Evolutionary conservation across 495 filamentous ascomycete genomes (phyloP).

Genomic region (Cercophora scortea): DNA sequence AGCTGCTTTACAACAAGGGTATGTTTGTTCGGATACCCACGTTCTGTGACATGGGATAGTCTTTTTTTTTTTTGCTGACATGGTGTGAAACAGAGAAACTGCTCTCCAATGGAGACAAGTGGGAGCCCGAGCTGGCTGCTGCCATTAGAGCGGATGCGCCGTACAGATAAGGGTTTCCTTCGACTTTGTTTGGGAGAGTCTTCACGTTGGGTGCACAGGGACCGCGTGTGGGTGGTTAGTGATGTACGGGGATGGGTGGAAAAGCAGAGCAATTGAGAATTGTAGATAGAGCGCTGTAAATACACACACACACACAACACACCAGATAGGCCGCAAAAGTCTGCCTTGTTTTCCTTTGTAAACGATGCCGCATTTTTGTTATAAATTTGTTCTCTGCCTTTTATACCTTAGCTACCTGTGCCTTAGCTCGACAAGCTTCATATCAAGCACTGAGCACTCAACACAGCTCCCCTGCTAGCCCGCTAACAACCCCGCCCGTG

Average conservation of each 20-base stretch:
- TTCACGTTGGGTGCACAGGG: background rate
- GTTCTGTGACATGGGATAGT: too few species aligned
- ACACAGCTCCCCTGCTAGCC: background rate
- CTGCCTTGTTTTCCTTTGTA: too few species aligned
- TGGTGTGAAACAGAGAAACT: constrained; percentile 47
- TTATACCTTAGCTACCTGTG: too few species aligned
- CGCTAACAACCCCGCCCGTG: too few species aligned
- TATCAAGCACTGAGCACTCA: background rate
- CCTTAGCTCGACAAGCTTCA: too few species aligned
- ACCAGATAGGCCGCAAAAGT: background rate
- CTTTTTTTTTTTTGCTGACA: constrained; percentile 9
- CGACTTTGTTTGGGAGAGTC: background rate
- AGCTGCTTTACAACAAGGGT: constrained; percentile 98
- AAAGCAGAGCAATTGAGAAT: background rate
- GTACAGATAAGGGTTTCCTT: constrained; percentile 55
- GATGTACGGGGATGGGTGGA: too few species aligned
- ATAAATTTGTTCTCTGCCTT: too few species aligned
- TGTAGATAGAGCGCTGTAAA: constrained; percentile 28
- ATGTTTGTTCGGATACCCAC: constrained; percentile 2
- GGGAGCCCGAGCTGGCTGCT: constrained; percentile 95
- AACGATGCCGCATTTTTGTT: too few species aligned
- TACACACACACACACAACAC: background rate
- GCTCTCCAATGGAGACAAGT: constrained; percentile 86
- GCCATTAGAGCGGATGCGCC: constrained; percentile 81
- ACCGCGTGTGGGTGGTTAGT: background rate